phyloP scores from a whole-genome alignment of 2,329 filamentous ascomycete species.

The Aphanoascus verrucosus region DNA sequence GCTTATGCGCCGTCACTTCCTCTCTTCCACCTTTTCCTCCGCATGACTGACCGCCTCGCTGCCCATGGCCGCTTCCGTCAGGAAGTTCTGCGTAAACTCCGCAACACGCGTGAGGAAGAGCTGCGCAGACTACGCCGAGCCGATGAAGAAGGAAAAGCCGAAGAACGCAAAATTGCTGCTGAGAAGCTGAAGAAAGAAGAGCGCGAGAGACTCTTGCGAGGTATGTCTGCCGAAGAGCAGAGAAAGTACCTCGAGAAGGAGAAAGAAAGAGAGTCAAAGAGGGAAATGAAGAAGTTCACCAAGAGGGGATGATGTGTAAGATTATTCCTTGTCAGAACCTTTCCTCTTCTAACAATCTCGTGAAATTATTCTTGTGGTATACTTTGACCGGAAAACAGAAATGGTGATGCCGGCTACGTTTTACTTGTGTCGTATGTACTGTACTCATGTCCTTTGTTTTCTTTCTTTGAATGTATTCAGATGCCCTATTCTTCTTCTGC shows the following conservation, averaged over 20 bases:
- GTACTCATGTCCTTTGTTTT: no score
- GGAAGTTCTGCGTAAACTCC: slow-evolving; percentile 79
- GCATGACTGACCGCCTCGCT: slow-evolving; percentile 72
- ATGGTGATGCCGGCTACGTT: no score
- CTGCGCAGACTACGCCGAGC: slow-evolving; percentile 67
- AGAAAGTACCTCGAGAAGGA: slow-evolving; percentile 77
- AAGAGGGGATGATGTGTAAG: slow-evolving; percentile 28
- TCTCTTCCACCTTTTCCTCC: slow-evolving; percentile 71
- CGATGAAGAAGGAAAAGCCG: slow-evolving; percentile 59
- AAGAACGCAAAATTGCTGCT: slow-evolving; percentile 44
- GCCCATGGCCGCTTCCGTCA: slow-evolving; percentile 72
- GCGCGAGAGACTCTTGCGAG: slow-evolving; percentile 69
- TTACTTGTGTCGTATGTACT: no score
- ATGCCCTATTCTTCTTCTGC: no score
- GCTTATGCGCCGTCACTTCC: slow-evolving; percentile 58
- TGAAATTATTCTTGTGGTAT: no score
- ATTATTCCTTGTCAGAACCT: background rate
- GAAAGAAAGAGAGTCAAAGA: slow-evolving; percentile 59
- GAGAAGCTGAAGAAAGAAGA: slow-evolving; percentile 73
- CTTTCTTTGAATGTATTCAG: no score
- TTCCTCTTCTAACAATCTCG: no score
- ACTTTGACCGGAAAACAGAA: no score
- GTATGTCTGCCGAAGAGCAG: slow-evolving; percentile 69
- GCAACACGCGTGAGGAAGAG: slow-evolving; percentile 66
- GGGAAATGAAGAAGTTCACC: slow-evolving; percentile 53